These are phyloP conservation scores for Lagenidium sp. DNA, from an alignment of 352 stramenopile species.

Conservation along the genomic window DNA sequence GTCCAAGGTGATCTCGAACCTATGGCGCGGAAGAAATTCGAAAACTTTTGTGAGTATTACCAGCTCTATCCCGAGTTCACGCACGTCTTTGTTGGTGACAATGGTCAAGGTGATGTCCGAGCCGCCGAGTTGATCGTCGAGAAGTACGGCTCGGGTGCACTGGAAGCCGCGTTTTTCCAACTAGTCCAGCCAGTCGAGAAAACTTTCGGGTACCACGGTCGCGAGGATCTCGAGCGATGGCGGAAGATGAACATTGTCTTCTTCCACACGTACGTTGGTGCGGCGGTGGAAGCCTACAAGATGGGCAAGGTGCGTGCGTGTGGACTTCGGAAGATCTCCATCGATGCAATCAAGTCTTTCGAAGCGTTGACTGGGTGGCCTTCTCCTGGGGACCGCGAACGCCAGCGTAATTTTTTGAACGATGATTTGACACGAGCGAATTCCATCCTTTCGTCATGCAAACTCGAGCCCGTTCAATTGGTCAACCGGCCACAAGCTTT, in stretches of 20 bases:
- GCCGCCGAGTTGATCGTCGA: slow-evolving; percentile 86
- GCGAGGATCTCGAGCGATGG: slow-evolving; percentile 68
- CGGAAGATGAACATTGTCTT: slow-evolving; percentile 87
- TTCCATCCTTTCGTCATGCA: slow-evolving; percentile 26
- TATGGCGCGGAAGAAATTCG: slow-evolving; percentile 97
- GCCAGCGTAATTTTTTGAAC: slow-evolving; percentile 52
- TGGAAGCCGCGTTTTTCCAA: slow-evolving; percentile 88
- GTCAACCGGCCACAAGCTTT: slow-evolving; percentile 60
- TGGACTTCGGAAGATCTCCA: slow-evolving; percentile 64
- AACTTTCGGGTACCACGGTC: slow-evolving; percentile 75
- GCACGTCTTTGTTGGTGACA: slow-evolving; percentile 98
- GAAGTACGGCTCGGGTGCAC: slow-evolving; percentile 42
- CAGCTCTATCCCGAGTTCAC: slow-evolving; percentile 98
- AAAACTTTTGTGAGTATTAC: slow-evolving; percentile 91
- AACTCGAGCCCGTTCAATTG: slow-evolving; percentile 20
- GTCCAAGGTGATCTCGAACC: slow-evolving; percentile 94
- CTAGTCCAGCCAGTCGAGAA: slow-evolving; percentile 79
- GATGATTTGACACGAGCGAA: slow-evolving; percentile 56
- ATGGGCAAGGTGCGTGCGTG: slow-evolving; percentile 61
- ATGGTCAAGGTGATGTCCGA: slow-evolving; percentile 92
- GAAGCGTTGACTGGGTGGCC: slow-evolving; percentile 46
- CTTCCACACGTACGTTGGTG: slow-evolving; percentile 87
- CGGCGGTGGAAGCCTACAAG: slow-evolving; percentile 61
- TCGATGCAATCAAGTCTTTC: slow-evolving; percentile 41
- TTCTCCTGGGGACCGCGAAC: slow-evolving; percentile 47